Percentiles rank a stretch among this genome's conserved stretches.
Evolutionary conservation across 2,329 filamentous ascomycete species (phyloP).

Genomic region (Leptographium procerum): DNA sequence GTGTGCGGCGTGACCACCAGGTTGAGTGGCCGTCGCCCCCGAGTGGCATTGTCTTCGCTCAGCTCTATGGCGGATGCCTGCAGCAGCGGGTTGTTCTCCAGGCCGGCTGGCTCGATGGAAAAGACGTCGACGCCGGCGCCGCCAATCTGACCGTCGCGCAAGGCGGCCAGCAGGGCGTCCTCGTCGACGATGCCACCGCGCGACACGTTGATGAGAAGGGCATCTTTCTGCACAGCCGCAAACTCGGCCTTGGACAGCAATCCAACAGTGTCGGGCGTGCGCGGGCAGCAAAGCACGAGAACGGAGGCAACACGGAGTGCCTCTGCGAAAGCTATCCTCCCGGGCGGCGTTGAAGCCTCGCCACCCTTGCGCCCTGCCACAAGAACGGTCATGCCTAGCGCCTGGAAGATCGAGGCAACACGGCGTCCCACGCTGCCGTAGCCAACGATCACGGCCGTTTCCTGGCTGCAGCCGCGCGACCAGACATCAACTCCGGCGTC

Average conservation of each 20-base stretch:
- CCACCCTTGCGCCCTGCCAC: slow-evolving; percentile 10
- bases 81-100: slow-evolving; percentile 9
- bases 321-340: slow-evolving; percentile 13
- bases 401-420: slow-evolving; percentile 17
- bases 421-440: slow-evolving; percentile 22
- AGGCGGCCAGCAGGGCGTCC: slow-evolving; percentile 20
- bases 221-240: slow-evolving; percentile 12
- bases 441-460: slow-evolving; percentile 20
- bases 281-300: slow-evolving; percentile 22
- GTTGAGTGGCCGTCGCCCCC: not conserved
- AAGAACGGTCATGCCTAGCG: slow-evolving; percentile 20
- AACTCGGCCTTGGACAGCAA: slow-evolving; percentile 14
- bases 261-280: slow-evolving; percentile 14
- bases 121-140: slow-evolving; percentile 24
- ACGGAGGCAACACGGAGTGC: slow-evolving; percentile 18
- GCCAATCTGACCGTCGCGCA: slow-evolving; percentile 18
- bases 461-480: slow-evolving; percentile 7
- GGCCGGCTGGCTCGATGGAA: slow-evolving; percentile 20
- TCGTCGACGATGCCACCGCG: slow-evolving; percentile 23
- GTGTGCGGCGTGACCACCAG: slow-evolving; percentile 13
- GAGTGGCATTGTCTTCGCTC: not conserved
- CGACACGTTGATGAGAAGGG: slow-evolving; percentile 22
- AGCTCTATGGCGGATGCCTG: not conserved
- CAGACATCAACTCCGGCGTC: not conserved
- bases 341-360: slow-evolving; percentile 6